phyloP scores from a whole-genome alignment of 257 asterid genomes.

The Voacanga thouarsii region DNA sequence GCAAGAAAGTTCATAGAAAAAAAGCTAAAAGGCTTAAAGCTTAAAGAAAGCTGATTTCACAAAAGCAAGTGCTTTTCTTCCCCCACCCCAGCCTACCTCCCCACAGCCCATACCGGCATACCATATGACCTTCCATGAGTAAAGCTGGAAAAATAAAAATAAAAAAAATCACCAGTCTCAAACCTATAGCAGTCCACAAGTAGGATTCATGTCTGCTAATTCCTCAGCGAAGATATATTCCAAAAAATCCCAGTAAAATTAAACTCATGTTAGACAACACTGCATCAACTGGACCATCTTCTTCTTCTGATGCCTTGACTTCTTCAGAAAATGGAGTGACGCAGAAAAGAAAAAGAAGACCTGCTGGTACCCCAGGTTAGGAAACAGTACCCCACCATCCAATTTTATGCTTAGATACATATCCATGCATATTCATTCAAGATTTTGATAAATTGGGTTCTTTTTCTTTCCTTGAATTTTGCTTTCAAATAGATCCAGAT shows the following conservation, averaged over 20 bases:
- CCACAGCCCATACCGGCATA: constrained; percentile 1
- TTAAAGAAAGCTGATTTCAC: constrained; percentile 32
- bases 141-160: constrained; percentile 16
- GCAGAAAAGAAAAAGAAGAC: constrained; percentile 34
- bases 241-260: not conserved
- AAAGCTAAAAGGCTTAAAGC: constrained; percentile 28
- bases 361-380: constrained; percentile 47
- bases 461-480: not conserved
- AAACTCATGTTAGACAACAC: constrained; percentile 28
- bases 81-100: not conserved
- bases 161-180: not conserved
- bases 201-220: constrained; percentile 12
- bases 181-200: not conserved
- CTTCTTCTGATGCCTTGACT: constrained; percentile 31
- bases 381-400: not conserved
- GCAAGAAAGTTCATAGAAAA: constrained; percentile 33
- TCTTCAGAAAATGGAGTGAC: constrained; percentile 24
- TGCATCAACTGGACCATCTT: constrained; percentile 27
- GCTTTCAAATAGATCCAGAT: constrained; percentile 33
- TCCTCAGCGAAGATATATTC: not conserved
- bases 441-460: not conserved
- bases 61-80: constrained; percentile 30
- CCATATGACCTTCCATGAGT: constrained; percentile 8
- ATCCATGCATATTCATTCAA: not conserved
- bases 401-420: not conserved